Base-by-base conservation (phyloP, 768 basidiomycete genomes). In the Lyophyllum semitale region DNA sequence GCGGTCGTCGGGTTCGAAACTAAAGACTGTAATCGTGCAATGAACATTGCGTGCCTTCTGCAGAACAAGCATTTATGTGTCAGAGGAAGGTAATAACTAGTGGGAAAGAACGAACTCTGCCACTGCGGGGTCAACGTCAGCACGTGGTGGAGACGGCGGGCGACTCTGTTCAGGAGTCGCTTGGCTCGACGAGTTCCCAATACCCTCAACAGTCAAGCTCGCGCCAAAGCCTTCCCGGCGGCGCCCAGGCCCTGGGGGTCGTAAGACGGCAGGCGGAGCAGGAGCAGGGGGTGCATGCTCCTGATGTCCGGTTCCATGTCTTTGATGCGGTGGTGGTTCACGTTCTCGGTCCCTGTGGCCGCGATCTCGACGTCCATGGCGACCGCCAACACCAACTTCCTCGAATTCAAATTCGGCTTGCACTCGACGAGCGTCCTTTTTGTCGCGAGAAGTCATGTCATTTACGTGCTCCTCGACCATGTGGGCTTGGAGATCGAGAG, bases 401-500 rank as follows among this genome's bases (percentile, higher is more conserved):
- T 79, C 74, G 43, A 88, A 89, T 5, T 84, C 82, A 60, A 91
- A 91, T 23, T 84, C 84, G 32, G 93, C 84, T 54, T 85, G 80
- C 8, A 95, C 73, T 17, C 89, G 78, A 25, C 86, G 75, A 0
- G 84, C 85, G 20, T 88, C 88, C 54, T 79, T 84, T 60, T 81
- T 84, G 62, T 89, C 89, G 15, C 84, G 78, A 2, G 89, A 70
- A 15, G 79, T 84, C 86, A 91, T 87, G 29, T 85, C 85, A 0
- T 78, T 82, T 8, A 87, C 89, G 57, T 95, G 93, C 49, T 85
- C 87, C 50, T 91, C 87, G 9, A 98, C 87, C 73, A 89, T 87
- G 68, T 99, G 97, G 0, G 88, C 96, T 69, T 94, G 85, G 33
- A 98, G 84, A 67, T 99, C 97, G 11, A 99, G 74, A 13, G 84